Percentiles rank a stretch among this genome's conserved stretches.
phyloP scores from a whole-genome alignment of 345 rosid genomes.

The Ceriops tagal region DNA sequence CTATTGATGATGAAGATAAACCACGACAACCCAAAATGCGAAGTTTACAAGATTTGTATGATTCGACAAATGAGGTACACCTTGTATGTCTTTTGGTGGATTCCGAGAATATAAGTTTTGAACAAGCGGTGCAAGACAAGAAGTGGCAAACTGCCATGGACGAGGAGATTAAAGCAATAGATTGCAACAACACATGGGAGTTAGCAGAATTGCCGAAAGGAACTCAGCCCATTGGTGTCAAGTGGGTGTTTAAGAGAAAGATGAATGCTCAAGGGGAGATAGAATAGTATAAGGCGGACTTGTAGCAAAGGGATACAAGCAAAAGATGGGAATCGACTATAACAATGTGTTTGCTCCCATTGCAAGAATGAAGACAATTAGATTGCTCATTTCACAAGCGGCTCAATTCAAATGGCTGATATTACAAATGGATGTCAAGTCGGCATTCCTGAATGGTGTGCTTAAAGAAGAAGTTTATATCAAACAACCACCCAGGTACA shows the following conservation, averaged over 20 bases:
- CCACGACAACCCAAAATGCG: too few relatives aligned
- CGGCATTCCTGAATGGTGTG: neutral
- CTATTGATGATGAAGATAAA: too few relatives aligned
- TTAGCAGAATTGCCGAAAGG: neutral
- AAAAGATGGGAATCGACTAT: neutral
- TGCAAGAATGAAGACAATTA: neutral
- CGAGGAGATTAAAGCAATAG: constrained; percentile 5
- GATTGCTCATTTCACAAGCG: neutral
- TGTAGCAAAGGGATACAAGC: constrained; percentile 7
- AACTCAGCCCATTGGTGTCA: neutral
- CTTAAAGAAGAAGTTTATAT: too few relatives aligned
- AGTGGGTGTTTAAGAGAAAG: neutral
- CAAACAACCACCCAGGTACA: too few relatives aligned
- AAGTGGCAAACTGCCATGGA: constrained; percentile 7
- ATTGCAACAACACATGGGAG: constrained; percentile 6
- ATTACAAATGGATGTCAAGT: neutral
- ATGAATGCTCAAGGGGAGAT: neutral
- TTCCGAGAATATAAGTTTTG: neutral
- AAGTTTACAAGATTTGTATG: too few relatives aligned
- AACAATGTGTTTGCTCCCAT: neutral
- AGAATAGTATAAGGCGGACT: neutral
- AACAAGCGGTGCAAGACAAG: neutral
- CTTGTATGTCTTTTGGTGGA: constrained; percentile 17
- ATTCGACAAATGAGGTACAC: neutral
- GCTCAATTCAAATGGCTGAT: neutral